These are phyloP conservation scores for Coniochaeta prunicola DNA, from an alignment of 2,329 filamentous ascomycete species.

Conservation along the genomic window DNA sequence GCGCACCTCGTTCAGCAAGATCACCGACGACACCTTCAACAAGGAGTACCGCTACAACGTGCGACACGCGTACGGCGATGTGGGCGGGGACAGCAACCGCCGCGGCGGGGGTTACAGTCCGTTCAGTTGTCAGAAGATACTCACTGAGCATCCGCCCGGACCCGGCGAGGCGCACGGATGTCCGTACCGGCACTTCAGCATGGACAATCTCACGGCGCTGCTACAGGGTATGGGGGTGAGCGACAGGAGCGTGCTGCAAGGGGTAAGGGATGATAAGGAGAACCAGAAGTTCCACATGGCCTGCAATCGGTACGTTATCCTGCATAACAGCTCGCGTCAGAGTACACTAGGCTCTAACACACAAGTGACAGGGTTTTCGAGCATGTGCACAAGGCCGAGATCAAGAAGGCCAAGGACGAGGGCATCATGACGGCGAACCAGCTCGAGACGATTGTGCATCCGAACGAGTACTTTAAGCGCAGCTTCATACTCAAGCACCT, in stretches of 20 bases:
- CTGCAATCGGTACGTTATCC: slow-evolving; percentile 65
- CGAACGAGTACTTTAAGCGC: slow-evolving; percentile 96
- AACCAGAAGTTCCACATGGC: slow-evolving; percentile 89
- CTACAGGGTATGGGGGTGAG: slow-evolving; percentile 72
- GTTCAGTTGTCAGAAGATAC: slow-evolving; percentile 90
- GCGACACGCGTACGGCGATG: slow-evolving; percentile 90
- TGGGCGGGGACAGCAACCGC: slow-evolving; percentile 84
- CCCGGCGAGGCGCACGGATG: slow-evolving; percentile 91
- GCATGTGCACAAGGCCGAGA: slow-evolving; percentile 69
- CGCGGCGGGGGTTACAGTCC: slow-evolving; percentile 83
- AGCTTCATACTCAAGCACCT: slow-evolving; percentile 85
- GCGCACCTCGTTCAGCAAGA: slow-evolving; percentile 76
- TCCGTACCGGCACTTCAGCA: slow-evolving; percentile 85
- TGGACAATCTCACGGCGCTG: slow-evolving; percentile 75
- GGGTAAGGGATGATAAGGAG: slow-evolving; percentile 81
- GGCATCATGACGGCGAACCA: slow-evolving; percentile 65
- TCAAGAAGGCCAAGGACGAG: slow-evolving; percentile 70
- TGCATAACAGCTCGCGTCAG: not conserved
- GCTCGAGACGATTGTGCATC: slow-evolving; percentile 91
- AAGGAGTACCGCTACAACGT: slow-evolving; percentile 98
- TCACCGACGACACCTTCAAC: slow-evolving; percentile 91
- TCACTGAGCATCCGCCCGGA: slow-evolving; percentile 81
- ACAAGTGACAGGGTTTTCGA: slow-evolving; percentile 66
- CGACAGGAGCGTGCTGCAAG: slow-evolving; percentile 70
- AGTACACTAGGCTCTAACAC: not conserved